Evolutionary conservation across 2,329 filamentous ascomycete species (phyloP), one percentile per base, ranked within the genome.

Genomic region (Eurotiales sp.): DNA sequence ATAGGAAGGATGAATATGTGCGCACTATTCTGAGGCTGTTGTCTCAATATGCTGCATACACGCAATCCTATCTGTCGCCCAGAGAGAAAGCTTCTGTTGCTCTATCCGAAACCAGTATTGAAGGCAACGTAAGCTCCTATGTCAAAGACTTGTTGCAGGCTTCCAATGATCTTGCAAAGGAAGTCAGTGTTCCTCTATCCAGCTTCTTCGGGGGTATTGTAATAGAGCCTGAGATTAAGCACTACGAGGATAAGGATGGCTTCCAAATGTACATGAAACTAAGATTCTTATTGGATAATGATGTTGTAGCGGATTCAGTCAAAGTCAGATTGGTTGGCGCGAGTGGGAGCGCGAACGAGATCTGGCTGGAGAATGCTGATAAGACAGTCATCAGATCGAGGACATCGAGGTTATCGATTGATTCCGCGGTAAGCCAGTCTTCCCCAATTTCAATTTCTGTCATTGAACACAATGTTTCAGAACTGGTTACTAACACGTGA

Each of bases 1-100:
- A 86, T 44, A 82, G 84, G 12, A 83, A 84, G 54, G 87, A 92
- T 47, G 89, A 95, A 55, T 95, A 90, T 61, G 83, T 91, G 14
- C 81, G 82, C 21, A 84, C 88, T 8, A 78, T 89, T 8, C 75
- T 96, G 12, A 86, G 87, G 60, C 73, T 96, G 1, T 71, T 72
- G 36, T 62, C 67, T 11, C 69, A 68, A 51, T 71, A 68, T 55
- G 68, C 68, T 21, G 54, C 59, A 41, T 58, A 65, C 54, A 61
- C 59, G 12, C 64, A 70, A 50, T 64, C 68, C 10, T 57, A 59
- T 34, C 51, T 70, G 34, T 64, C 64, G 3, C 54, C 52, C 6
- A 59, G 61, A 23, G 60, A 69, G 43, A 67, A 64, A 52, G 59
- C 63, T 5, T 45, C 64, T 4, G 61, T 66, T 52, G 61, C 62